These are phyloP conservation scores for Blastobotrys apis DNA, from an alignment of 1,139 yeast genomes.

Conservation along the genomic window DNA sequence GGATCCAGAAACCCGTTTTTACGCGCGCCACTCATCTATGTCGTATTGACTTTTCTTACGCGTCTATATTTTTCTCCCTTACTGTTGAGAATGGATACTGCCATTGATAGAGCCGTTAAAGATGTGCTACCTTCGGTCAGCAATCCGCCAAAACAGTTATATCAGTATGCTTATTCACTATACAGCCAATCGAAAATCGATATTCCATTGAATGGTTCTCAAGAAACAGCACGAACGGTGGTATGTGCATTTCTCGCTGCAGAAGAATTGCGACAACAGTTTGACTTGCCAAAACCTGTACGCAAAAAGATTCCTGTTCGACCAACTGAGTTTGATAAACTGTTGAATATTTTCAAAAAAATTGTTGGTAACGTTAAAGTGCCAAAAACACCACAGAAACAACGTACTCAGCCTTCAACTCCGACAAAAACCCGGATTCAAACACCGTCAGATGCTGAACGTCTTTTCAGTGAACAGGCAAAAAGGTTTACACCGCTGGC, in stretches of 20 bases:
- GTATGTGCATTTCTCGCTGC: conserved; percentile 34
- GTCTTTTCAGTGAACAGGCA: background rate
- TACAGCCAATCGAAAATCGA: conserved; percentile 22
- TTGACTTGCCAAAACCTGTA: conserved; percentile 27
- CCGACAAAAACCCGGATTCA: conserved; percentile 8
- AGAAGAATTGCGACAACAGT: conserved; percentile 24
- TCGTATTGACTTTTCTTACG: too few relatives aligned
- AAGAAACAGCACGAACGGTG: conserved; percentile 34
- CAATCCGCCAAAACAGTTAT: conserved; percentile 19
- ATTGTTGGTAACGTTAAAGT: conserved; percentile 14
- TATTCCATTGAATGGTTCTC: conserved; percentile 28
- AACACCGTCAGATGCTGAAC: conserved; percentile 7
- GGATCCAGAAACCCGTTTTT: too few relatives aligned
- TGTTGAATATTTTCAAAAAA: conserved; percentile 26
- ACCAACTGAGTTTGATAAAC: conserved; percentile 26
- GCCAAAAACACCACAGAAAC: conserved; percentile 15
- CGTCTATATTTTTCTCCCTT: too few relatives aligned
- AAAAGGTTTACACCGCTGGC: conserved; percentile 12
- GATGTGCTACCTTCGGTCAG: conserved; percentile 17
- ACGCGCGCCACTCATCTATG: too few relatives aligned
- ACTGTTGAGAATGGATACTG: too few relatives aligned
- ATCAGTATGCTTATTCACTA: conserved; percentile 18
- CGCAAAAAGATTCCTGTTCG: conserved; percentile 31
- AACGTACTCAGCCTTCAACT: conserved; percentile 7
- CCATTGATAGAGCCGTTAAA: background rate